Evolutionary conservation across 495 filamentous ascomycete species (phyloP).

Genomic region (Podospora conica): DNA sequence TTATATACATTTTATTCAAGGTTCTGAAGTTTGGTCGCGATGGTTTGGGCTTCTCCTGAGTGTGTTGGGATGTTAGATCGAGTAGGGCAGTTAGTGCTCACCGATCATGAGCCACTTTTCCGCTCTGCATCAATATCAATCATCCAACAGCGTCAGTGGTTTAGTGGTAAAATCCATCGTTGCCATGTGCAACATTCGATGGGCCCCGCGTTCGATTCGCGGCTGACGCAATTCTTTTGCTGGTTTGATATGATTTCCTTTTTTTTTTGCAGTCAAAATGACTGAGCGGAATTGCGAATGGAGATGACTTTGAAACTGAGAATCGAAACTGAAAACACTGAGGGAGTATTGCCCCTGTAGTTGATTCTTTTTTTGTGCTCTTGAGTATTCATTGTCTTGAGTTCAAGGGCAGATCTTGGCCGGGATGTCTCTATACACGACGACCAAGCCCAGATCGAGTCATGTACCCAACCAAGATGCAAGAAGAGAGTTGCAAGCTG

Average conservation of each 20-base stretch:
- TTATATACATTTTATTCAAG: not conserved
- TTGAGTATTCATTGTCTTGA: not conserved
- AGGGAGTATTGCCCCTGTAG: too few relatives aligned
- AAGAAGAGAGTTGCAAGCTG: too few relatives aligned
- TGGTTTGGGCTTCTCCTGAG: not conserved
- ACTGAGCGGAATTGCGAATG: too few relatives aligned
- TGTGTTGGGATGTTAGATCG: not conserved
- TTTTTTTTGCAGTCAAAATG: not conserved
- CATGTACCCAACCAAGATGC: not conserved
- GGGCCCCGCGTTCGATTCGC: constrained; percentile 50
- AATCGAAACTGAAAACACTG: too few relatives aligned
- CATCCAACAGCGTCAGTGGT: not conserved
- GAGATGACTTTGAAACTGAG: too few relatives aligned
- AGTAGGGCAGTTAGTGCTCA: not conserved
- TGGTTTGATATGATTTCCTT: not conserved
- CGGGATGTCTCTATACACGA: not conserved
- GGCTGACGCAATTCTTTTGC: constrained; percentile 34
- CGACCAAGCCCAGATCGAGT: not conserved
- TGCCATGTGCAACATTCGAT: constrained; percentile 33
- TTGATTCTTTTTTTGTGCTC: not conserved
- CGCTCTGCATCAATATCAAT: not conserved
- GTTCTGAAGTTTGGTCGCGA: not conserved
- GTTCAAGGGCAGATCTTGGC: not conserved
- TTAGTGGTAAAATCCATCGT: not conserved
- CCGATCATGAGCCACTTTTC: not conserved